Conservation (phyloP, 108 stramenopile species). For the Discostella stelligeroides region DNA sequence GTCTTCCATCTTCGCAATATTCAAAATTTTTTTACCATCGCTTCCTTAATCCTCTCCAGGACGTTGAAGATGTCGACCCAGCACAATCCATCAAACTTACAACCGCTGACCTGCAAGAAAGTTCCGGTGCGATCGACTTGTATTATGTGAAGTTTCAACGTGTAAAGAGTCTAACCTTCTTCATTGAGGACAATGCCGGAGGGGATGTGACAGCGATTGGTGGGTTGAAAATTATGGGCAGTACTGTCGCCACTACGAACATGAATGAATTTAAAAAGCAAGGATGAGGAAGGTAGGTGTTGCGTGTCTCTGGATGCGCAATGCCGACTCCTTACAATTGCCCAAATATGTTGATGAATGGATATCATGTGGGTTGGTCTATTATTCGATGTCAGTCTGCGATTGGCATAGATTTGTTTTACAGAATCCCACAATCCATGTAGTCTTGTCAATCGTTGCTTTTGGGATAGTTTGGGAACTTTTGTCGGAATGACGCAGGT, state of each 20-base stretch:
- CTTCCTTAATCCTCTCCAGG: slow-evolving; percentile 40
- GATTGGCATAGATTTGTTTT: too few species aligned
- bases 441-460: too few species aligned
- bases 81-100: slow-evolving; percentile 75
- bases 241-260: slow-evolving; percentile 73
- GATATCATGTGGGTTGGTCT: too few species aligned
- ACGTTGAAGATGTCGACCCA: slow-evolving; percentile 88
- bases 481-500: too few species aligned
- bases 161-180: slow-evolving; percentile 77
- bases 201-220: slow-evolving; percentile 82
- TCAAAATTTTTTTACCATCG: not conserved
- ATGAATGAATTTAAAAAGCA: slow-evolving; percentile 88
- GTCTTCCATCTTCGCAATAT: not conserved
- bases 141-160: slow-evolving; percentile 88
- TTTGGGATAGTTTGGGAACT: too few species aligned
- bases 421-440: too few species aligned
- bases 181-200: slow-evolving; percentile 88
- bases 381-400: too few species aligned
- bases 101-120: slow-evolving; percentile 69
- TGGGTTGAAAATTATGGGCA: slow-evolving; percentile 69
- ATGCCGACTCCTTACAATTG: slow-evolving; percentile 12
- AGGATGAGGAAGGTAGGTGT: slow-evolving; percentile 60
- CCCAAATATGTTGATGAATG: not conserved
- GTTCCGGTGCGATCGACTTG: slow-evolving; percentile 55
- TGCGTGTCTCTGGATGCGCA: slow-evolving; percentile 22